Conservation (phyloP, 2,329 filamentous ascomycete genomes). For the Colletotrichum sojae region DNA sequence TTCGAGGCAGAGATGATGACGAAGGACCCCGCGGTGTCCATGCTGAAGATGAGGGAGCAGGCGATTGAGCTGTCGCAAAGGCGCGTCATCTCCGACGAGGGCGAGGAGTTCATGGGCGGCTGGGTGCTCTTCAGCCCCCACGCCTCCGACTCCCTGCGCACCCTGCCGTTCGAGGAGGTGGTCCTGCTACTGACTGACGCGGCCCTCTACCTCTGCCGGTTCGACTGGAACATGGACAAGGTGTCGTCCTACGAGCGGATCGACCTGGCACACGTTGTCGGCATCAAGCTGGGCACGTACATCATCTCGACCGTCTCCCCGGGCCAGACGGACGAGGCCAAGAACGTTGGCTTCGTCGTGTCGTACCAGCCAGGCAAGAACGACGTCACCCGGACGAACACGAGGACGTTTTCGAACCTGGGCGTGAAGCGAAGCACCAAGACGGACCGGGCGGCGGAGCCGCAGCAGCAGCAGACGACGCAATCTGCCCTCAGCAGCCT, state of each 20-base stretch:
- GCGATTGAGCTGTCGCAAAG: constrained; percentile 92
- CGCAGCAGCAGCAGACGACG: constrained; percentile 2
- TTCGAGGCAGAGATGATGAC: constrained; percentile 96
- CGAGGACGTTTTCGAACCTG: constrained; percentile 79
- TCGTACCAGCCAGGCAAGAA: constrained; percentile 80
- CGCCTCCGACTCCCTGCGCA: constrained; percentile 76
- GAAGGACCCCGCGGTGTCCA: constrained; percentile 90
- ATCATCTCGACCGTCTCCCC: constrained; percentile 89
- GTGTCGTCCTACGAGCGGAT: constrained; percentile 93
- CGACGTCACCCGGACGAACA: constrained; percentile 86
- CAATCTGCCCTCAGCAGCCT: constrained; percentile 57
- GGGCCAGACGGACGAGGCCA: constrained; percentile 80
- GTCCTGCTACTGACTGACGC: constrained; percentile 88
- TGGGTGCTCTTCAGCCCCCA: constrained; percentile 90
- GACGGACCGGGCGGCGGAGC: constrained; percentile 24
- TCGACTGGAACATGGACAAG: constrained; percentile 97
- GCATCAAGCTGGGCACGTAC: constrained; percentile 86
- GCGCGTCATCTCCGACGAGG: constrained; percentile 86
- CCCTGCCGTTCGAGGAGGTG: constrained; percentile 84
- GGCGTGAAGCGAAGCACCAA: constrained; percentile 44
- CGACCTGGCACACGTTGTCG: constrained; percentile 79
- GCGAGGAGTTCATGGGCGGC: constrained; percentile 87
- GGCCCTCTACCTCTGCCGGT: constrained; percentile 89
- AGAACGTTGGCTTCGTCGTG: constrained; percentile 88
- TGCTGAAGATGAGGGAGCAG: constrained; percentile 85